These are phyloP conservation scores for Hypoxylon crocopeplum DNA, from an alignment of 495 filamentous ascomycete species.

Conservation along the genomic window DNA sequence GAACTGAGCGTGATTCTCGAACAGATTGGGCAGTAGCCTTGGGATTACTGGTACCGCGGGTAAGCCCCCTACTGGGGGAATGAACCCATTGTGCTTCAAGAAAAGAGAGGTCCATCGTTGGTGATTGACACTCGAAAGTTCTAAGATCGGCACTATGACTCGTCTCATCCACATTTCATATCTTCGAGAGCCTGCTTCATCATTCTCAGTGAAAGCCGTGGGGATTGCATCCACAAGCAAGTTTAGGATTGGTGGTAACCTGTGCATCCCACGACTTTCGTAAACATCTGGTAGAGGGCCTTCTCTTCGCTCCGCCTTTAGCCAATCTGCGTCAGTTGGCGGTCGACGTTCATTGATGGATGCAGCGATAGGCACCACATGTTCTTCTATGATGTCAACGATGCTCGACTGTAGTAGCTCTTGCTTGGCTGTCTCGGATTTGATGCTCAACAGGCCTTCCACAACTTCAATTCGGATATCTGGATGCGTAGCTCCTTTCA, in stretches of 20 bases:
- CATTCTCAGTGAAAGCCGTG: too few relatives aligned
- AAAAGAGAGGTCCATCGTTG: conserved; percentile 42
- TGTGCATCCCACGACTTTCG: neutral
- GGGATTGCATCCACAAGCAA: conserved; percentile 5
- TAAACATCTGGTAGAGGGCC: conserved; percentile 1
- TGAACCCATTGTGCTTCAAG: conserved; percentile 26
- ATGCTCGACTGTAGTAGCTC: conserved; percentile 24
- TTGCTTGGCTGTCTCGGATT: conserved; percentile 3
- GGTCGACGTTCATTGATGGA: conserved; percentile 43
- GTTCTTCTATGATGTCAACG: conserved; percentile 32
- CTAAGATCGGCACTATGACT: conserved; percentile 26
- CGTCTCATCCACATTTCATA: conserved; percentile 11
- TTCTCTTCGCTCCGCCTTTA: conserved; percentile 20
- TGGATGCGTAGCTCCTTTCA: conserved; percentile 40
- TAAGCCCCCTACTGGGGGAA: conserved; percentile 19
- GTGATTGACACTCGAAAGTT: conserved; percentile 31
- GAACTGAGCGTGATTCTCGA: conserved; percentile 6
- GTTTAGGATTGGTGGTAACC: conserved; percentile 7
- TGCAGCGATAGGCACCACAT: conserved; percentile 43
- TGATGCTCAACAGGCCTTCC: conserved; percentile 41
- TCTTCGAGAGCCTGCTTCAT: neutral
- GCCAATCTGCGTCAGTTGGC: conserved; percentile 40
- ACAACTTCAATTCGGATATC: conserved; percentile 45
- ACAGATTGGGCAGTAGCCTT: conserved; percentile 7
- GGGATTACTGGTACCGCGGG: conserved; percentile 30